phyloP scores from a whole-genome alignment of 148 eudicot species.

The Cornus florida region DNA sequence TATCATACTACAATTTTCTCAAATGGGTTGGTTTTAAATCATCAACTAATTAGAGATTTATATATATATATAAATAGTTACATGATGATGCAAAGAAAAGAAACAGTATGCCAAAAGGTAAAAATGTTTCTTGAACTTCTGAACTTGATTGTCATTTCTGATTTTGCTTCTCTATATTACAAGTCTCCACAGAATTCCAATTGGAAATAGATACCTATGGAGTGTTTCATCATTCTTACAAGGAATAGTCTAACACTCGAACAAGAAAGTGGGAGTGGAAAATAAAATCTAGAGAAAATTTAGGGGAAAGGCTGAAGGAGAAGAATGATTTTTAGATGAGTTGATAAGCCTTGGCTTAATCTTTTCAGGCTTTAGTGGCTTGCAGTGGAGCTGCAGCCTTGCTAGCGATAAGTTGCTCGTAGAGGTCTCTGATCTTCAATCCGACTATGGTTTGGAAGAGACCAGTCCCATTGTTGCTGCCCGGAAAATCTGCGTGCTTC shows the following conservation, averaged over 20 bases:
- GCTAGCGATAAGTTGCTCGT: constrained; percentile 68
- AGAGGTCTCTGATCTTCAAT: constrained; percentile 92
- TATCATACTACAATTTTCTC: no score
- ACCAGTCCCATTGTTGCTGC: constrained; percentile 98
- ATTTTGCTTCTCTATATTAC: constrained; percentile 29
- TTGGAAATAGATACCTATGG: constrained; percentile 22
- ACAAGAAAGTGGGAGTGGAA: not conserved
- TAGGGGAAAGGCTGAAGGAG: not conserved
- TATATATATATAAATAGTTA: no score
- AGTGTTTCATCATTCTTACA: constrained; percentile 17
- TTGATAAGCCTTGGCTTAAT: constrained; percentile 15
- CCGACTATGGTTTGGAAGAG: constrained; percentile 96
- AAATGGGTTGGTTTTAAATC: no score
- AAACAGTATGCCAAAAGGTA: not conserved
- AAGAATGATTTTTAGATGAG: not conserved
- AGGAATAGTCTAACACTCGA: constrained; percentile 11
- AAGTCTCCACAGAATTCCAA: constrained; percentile 25
- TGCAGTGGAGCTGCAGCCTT: constrained; percentile 50
- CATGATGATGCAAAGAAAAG: no score
- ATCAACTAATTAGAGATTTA: no score
- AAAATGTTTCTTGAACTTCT: not conserved
- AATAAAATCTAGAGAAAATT: constrained; percentile 10
- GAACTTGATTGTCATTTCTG: constrained; percentile 15
- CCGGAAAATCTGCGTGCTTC: constrained; percentile 94
- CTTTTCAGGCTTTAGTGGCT: constrained; percentile 64